These are phyloP conservation scores for Podospora conica DNA, from an alignment of 495 filamentous ascomycete genomes.

Conservation along the genomic window DNA sequence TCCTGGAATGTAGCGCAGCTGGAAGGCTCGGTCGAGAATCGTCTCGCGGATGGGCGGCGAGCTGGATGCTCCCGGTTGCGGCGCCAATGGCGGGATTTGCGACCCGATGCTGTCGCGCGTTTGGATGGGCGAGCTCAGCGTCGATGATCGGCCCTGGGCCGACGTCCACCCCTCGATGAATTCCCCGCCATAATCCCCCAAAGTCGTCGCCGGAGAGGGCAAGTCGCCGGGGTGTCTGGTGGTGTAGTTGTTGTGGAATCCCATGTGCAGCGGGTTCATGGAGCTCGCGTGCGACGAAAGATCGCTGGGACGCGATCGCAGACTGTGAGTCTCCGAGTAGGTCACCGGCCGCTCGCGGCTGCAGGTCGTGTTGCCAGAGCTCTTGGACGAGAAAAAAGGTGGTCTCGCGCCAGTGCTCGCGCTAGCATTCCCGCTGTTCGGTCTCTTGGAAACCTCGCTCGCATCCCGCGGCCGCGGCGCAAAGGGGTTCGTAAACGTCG, in stretches of 20 bases:
- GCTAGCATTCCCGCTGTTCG: constrained; percentile 24
- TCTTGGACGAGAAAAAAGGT: constrained; percentile 28
- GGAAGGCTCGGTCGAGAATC: constrained; percentile 55
- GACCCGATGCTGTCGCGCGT: constrained; percentile 41
- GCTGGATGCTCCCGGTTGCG: constrained; percentile 30
- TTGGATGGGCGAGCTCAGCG: constrained; percentile 42
- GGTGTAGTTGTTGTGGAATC: constrained; percentile 36
- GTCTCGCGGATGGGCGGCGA: constrained; percentile 47
- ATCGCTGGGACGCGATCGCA: constrained; percentile 49
- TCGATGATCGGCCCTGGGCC: constrained; percentile 49
- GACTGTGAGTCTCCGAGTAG: constrained; percentile 44
- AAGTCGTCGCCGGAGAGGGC: constrained; percentile 45
- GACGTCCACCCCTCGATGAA: constrained; percentile 54
- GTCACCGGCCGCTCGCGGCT: constrained; percentile 38
- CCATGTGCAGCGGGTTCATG: constrained; percentile 33
- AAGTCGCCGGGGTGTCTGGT: constrained; percentile 42
- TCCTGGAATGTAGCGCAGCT: constrained; percentile 50
- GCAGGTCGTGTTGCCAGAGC: constrained; percentile 27
- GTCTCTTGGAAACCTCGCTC: constrained; percentile 26
- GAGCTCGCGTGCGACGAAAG: constrained; percentile 48
- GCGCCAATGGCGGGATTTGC: constrained; percentile 26
- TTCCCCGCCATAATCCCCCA: constrained; percentile 48
- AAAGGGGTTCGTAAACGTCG: constrained; percentile 43
- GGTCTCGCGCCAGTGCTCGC: constrained; percentile 20
- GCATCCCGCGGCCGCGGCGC: constrained; percentile 30